Percentiles rank a stretch among this genome's conserved stretches.
Conservation (phyloP, 495 filamentous ascomycete genomes). For the Aspergillus affinis region DNA sequence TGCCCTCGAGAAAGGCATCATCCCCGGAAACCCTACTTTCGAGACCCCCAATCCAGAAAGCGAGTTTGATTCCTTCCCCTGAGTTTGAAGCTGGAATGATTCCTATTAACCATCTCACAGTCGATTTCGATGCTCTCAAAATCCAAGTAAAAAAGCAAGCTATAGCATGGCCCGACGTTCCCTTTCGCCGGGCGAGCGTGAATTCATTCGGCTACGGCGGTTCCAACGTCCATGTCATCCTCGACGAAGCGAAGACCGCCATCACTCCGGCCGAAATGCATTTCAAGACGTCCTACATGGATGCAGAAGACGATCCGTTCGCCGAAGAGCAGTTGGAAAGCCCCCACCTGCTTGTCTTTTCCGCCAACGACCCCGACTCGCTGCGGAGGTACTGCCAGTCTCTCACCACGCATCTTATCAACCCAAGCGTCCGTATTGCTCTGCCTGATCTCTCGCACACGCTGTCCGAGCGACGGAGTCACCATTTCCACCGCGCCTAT, state of each 20-base stretch:
- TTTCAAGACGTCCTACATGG: background rate
- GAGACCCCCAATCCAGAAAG: conserved; percentile 23
- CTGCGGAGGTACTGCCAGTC: background rate
- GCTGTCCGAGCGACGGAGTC: background rate
- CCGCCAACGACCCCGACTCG: background rate
- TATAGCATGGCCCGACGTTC: conserved; percentile 14
- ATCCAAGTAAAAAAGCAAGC: conserved; percentile 7
- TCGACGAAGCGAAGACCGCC: background rate
- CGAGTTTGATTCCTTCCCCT: background rate
- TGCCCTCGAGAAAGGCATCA: conserved; percentile 22
- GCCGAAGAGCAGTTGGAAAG: too few relatives aligned
- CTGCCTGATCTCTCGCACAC: conserved; percentile 6
- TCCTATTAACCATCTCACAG: background rate
- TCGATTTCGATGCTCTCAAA: background rate
- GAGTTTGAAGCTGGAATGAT: too few relatives aligned
- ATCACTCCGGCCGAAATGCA: background rate
- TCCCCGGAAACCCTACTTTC: conserved; percentile 23
- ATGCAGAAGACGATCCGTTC: background rate
- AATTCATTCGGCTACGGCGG: conserved; percentile 23
- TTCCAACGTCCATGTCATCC: conserved; percentile 21
- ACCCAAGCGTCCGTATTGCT: background rate
- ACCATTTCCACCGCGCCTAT: background rate
- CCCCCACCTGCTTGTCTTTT: background rate
- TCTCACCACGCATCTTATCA: background rate
- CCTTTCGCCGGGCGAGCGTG: conserved; percentile 13